phyloP scores from a whole-genome alignment of 306 rosid genomes.

The Castanea sativa region DNA sequence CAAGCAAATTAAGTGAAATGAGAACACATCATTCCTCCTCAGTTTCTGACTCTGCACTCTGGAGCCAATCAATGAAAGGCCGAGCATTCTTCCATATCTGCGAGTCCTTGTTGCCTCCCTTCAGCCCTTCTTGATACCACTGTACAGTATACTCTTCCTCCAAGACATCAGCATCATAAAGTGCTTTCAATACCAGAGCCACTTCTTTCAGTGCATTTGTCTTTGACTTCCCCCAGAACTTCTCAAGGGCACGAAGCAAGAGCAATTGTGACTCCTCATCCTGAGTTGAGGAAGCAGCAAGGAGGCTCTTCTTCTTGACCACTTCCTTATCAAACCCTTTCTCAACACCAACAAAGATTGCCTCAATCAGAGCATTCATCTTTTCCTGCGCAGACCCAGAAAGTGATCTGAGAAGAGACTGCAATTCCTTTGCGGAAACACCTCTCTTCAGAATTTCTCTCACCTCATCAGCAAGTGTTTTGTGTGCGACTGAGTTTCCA shows the following conservation, averaged over 20 bases:
- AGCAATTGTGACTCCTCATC: conserved; percentile 39
- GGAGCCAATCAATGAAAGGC: conserved; percentile 63
- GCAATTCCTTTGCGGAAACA: conserved; percentile 30
- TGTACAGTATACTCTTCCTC: conserved; percentile 51
- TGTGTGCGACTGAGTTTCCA: conserved; percentile 22
- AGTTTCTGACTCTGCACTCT: conserved; percentile 65
- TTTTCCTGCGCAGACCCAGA: conserved; percentile 47
- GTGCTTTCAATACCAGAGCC: conserved; percentile 51
- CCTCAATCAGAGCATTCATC: conserved; percentile 49
- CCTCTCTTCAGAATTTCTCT: conserved; percentile 44
- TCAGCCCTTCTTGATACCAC: conserved; percentile 54
- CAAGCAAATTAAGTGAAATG: not conserved
- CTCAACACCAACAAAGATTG: conserved; percentile 35
- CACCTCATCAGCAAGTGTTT: conserved; percentile 36
- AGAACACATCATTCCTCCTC: conserved; percentile 39
- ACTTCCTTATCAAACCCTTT: conserved; percentile 56
- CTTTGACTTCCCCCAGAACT: conserved; percentile 32
- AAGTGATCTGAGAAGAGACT: conserved; percentile 21
- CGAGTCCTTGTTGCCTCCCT: conserved; percentile 40
- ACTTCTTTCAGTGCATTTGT: conserved; percentile 50
- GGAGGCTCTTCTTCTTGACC: conserved; percentile 38
- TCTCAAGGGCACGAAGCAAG: conserved; percentile 43
- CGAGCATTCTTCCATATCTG: conserved; percentile 54
- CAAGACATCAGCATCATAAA: conserved; percentile 54
- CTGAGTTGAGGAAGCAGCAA: conserved; percentile 41